A percentile compares a stretch with the other conserved stretches of the same genome.
Evolutionary conservation across 2,329 filamentous ascomycete genomes (phyloP).

Genomic region (Bipolaris bicolor): DNA sequence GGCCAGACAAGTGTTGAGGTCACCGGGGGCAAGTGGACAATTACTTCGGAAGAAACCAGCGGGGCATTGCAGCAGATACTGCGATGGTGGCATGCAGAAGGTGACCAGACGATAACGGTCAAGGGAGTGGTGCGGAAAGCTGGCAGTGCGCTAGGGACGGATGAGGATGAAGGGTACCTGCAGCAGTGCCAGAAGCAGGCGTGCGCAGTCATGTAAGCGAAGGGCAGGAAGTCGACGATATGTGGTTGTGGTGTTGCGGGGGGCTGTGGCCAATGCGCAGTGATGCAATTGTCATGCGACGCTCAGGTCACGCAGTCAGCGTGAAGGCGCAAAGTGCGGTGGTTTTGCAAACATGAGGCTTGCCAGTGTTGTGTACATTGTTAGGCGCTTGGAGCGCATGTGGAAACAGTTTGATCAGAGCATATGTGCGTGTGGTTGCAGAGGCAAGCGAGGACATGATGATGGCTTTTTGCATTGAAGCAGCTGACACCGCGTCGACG

Average conservation of each 20-base stretch:
- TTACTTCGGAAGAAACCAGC: conserved; percentile 74
- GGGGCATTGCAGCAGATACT: conserved; percentile 75
- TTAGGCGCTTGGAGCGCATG: background rate
- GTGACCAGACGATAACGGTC: conserved; percentile 79
- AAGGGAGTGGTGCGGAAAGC: conserved; percentile 72
- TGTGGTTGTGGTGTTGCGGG: conserved; percentile 18
- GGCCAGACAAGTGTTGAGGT: conserved; percentile 74
- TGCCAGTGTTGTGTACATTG: background rate
- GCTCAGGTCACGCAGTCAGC: conserved; percentile 42
- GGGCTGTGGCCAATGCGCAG: conserved; percentile 14
- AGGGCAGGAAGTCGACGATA: background rate
- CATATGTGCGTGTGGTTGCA: background rate
- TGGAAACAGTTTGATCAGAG: background rate
- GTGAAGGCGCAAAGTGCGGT: conserved; percentile 13
- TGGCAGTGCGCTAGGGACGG: conserved; percentile 56
- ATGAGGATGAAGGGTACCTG: conserved; percentile 79
- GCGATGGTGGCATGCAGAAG: conserved; percentile 91
- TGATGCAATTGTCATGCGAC: conserved; percentile 40
- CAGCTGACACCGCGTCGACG: conserved; percentile 37
- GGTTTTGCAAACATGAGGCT: conserved; percentile 1
- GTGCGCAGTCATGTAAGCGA: conserved; percentile 53
- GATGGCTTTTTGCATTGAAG: conserved; percentile 2
- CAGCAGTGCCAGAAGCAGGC: conserved; percentile 61
- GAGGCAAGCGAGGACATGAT: background rate
- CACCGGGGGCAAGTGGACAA: conserved; percentile 87